These are phyloP conservation scores for Rosa multiflora DNA, from an alignment of 306 rosid species.

Conservation along the genomic window DNA sequence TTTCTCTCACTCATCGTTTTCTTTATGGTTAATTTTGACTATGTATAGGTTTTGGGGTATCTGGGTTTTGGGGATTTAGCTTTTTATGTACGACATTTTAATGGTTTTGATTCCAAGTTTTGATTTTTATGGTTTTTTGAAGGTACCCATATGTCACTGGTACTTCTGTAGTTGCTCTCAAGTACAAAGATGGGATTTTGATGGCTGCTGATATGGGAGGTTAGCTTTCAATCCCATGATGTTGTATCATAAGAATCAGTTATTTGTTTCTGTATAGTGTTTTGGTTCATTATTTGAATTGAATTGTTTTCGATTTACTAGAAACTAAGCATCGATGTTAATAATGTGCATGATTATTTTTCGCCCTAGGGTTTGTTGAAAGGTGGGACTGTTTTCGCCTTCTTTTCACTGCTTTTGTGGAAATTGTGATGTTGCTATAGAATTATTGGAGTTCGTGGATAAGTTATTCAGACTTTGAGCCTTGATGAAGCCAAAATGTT, in stretches of 20 bases:
- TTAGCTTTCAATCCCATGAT: constrained; percentile 25
- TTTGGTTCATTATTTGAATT: background rate
- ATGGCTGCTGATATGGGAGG: constrained; percentile 99
- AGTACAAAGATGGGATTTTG: constrained; percentile 91
- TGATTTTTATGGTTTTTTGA: constrained; percentile 2
- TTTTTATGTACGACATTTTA: background rate
- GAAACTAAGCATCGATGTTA: background rate
- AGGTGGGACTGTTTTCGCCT: background rate
- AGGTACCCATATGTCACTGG: constrained; percentile 97
- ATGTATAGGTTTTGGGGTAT: constrained; percentile 3
- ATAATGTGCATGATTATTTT: background rate
- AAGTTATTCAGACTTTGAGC: background rate
- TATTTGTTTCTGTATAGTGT: background rate
- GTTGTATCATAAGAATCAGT: background rate
- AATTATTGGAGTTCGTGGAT: background rate
- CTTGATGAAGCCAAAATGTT: background rate
- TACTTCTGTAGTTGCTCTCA: constrained; percentile 84
- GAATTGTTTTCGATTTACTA: background rate
- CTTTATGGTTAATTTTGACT: background rate
- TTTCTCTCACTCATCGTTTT: background rate
- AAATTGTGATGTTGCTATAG: background rate
- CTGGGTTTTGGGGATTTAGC: constrained; percentile 7
- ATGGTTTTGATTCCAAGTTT: background rate
- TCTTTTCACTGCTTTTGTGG: background rate
- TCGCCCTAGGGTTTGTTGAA: background rate